Evolutionary conservation across 805 yeast species (phyloP), one percentile per base, ranked within the genome.

Genomic region (Candida odintsovae): DNA sequence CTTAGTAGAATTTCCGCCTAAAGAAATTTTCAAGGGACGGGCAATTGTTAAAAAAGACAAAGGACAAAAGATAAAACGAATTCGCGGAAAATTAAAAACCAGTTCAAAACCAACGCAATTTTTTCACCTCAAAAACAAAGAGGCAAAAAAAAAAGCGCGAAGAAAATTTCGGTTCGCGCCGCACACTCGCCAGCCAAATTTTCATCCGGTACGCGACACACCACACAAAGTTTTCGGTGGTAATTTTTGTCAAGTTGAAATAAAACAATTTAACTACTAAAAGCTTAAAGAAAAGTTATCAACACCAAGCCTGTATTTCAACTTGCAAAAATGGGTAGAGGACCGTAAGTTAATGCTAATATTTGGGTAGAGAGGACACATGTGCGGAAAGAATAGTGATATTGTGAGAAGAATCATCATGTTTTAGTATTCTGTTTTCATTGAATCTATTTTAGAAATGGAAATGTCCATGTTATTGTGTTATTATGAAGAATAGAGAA

Each of bases 311-410:
- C 36, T 33, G 20, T 33, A n/a, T 33, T 28, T 33, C 20, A 16
- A 33, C 36, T 33, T 33, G 18, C 45, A 53, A 55, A 53, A 53
- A 59, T 59, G 64, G 64, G 62, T 53, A 59, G 64, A 59, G 64
- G 64, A 57, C 62, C 62, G 63, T 59, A 59, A 55, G 63, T 58
- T 6, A 31, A 22, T 28, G 16, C 2, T 25, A 29, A 7, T 3
- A 15, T 7, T 4, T 26, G 15, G 13, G 11, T 6, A 19, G 36
- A 29, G 31, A 41, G 26, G 25, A 13, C 6, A 23, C 22, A 29
- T 21, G 15, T 36, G 36, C n/a, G 33, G 42, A 28, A 16, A 28
- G 31, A 28, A 28, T 28, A 28, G 31, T 11, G 31, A 13, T 28
- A 13, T 28, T 28, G 31, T 28, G 31, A 13, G 12, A 28, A 13